Percentiles rank a stretch among this genome's conserved stretches.
Evolutionary conservation across 257 asterid species (phyloP).

Genomic region (Capsicum rhomboideum): DNA sequence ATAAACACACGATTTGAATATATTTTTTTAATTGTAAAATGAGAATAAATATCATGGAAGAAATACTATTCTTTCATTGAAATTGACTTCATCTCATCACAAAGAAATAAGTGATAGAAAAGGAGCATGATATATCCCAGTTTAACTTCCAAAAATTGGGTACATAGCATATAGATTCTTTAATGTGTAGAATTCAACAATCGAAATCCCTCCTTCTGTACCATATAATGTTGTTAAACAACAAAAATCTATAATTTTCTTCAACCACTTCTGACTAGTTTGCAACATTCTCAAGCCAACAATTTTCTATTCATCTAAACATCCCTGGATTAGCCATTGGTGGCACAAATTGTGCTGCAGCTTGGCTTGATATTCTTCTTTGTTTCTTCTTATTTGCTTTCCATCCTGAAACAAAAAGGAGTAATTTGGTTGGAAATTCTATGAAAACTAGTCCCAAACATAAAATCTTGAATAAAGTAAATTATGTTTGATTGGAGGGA

Average conservation of each 20-base stretch:
- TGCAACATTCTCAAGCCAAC: not conserved
- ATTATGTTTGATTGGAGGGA: not conserved
- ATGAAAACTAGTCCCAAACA: not conserved
- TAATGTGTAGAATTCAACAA: not conserved
- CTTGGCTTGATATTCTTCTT: conserved; percentile 1
- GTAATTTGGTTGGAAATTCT: not conserved
- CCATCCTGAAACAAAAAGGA: conserved; percentile 4
- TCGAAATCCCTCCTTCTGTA: not conserved
- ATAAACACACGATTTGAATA: not conserved
- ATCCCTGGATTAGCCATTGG: conserved; percentile 3
- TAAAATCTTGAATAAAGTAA: not conserved
- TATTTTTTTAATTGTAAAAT: too few species aligned
- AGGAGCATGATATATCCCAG: not conserved
- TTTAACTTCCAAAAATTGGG: not conserved
- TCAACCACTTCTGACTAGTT: not conserved
- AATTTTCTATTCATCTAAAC: conserved; percentile 1
- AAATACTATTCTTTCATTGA: not conserved
- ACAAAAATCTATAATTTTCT: not conserved
- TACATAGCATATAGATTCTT: not conserved
- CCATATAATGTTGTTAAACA: not conserved
- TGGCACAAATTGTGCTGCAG: not conserved
- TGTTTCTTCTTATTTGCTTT: conserved; percentile 2
- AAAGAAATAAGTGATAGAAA: not conserved
- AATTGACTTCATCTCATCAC: not conserved
- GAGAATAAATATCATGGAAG: not conserved